Conservation (phyloP, 2,329 filamentous ascomycete species). For the Colletotrichum liaoningense region DNA sequence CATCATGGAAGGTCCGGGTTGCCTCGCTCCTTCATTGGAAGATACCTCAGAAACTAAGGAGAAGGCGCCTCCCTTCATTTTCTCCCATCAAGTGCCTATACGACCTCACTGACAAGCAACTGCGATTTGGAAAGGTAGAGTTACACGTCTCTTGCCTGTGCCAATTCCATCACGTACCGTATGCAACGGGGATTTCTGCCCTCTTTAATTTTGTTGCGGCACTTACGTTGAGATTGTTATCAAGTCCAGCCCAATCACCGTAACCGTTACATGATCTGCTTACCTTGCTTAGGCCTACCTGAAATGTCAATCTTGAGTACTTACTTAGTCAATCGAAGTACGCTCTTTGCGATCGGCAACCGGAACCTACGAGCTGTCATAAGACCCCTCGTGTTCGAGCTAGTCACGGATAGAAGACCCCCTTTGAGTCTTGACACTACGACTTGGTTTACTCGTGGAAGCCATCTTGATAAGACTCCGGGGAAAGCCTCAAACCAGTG, state of each 20-base stretch:
- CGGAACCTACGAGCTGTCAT: neutral
- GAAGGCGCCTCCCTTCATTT: neutral
- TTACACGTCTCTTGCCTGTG: neutral
- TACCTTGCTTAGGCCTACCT: neutral
- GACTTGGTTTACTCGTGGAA: neutral
- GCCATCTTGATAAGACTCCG: neutral
- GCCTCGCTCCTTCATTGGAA: neutral
- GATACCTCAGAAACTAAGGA: neutral
- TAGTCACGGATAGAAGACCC: neutral
- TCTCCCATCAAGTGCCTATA: no score
- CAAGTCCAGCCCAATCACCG: neutral
- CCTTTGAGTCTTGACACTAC: neutral
- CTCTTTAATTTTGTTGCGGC: neutral
- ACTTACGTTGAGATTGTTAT: neutral
- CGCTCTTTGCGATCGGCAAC: neutral
- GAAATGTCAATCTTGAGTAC: neutral
- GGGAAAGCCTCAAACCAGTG: constrained; percentile 3
- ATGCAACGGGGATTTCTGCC: neutral
- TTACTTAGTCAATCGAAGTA: neutral
- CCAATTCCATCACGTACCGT: no score
- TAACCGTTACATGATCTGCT: neutral
- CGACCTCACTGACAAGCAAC: neutral
- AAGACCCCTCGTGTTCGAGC: neutral
- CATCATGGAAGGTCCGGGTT: neutral
- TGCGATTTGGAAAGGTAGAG: no score